phyloP scores from a whole-genome alignment of 331 rosid species.

The Phaseolus coccineus region DNA sequence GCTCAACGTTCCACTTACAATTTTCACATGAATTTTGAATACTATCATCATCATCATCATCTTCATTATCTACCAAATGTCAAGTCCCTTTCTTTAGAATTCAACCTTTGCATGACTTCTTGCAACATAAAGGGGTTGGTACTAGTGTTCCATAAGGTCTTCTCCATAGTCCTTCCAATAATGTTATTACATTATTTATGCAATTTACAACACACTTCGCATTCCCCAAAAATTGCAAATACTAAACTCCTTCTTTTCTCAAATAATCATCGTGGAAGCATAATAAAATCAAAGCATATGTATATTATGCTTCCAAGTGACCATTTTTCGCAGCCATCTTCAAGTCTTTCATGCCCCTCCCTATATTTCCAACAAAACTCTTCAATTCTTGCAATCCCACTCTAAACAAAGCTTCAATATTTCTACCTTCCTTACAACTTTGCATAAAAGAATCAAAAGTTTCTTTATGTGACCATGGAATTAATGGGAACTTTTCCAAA shows the following conservation, averaged over 20 bases:
- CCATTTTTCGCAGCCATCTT: conserved; percentile 28
- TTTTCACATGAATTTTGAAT: conserved; percentile 18
- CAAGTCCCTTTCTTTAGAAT: background rate
- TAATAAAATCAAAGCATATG: conserved; percentile 33
- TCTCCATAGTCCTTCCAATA: background rate
- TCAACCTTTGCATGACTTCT: conserved; percentile 34
- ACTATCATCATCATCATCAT: conserved; percentile 18
- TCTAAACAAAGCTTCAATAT: conserved; percentile 15
- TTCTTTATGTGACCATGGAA: background rate
- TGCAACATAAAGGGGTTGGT: background rate
- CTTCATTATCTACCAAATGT: background rate
- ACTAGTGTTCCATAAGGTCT: background rate
- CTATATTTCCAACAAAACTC: too few species aligned
- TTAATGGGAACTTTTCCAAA: background rate
- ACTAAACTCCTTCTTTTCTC: conserved; percentile 13
- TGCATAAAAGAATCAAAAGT: background rate
- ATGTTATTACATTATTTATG: background rate
- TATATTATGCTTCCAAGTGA: conserved; percentile 37
- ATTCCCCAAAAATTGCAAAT: conserved; percentile 32
- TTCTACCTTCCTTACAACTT: conserved; percentile 19
- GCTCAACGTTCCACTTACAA: conserved; percentile 44
- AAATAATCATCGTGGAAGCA: background rate
- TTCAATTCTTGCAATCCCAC: conserved; percentile 18
- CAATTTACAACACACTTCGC: conserved; percentile 22
- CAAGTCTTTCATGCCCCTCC: background rate